Evolutionary conservation across 495 filamentous ascomycete species (phyloP).

Genomic region (Pseudomonodictys pantanalensis): DNA sequence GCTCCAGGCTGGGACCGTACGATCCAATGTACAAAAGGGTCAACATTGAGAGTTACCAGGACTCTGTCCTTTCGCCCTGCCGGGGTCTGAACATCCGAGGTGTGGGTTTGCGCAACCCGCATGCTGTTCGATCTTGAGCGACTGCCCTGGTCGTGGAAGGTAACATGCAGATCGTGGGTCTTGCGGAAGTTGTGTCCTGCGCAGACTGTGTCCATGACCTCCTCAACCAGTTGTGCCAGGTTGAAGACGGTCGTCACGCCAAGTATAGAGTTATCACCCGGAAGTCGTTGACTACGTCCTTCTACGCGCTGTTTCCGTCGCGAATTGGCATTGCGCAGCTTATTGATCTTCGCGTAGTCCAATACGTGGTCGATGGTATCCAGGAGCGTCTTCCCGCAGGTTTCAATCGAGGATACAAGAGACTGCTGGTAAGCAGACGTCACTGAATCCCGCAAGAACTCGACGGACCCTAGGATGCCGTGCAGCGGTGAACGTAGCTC

Average conservation of each 20-base stretch:
- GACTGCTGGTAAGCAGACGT: not conserved
- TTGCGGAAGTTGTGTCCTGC: not conserved
- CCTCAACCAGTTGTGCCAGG: not conserved
- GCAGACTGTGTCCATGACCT: not conserved
- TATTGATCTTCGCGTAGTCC: slow-evolving; percentile 20
- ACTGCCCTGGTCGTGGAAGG: not conserved
- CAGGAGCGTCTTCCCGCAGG: slow-evolving; percentile 8
- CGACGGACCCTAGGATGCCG: slow-evolving; percentile 17
- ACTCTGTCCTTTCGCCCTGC: not conserved
- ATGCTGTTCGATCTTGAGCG: not conserved
- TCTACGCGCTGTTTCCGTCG: not conserved
- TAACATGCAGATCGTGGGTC: not conserved
- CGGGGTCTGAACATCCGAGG: not conserved
- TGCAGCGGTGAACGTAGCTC: slow-evolving; percentile 23
- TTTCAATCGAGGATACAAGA: slow-evolving; percentile 4
- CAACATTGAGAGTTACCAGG: not conserved
- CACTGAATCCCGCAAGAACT: slow-evolving; percentile 14
- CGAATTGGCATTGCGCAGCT: slow-evolving; percentile 1
- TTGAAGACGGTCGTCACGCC: not conserved
- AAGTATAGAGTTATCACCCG: not conserved
- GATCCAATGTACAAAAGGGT: not conserved
- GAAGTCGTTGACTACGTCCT: not conserved
- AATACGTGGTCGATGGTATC: slow-evolving; percentile 17
- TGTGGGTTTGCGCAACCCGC: not conserved
- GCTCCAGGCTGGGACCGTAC: slow-evolving; percentile 10